Percentiles rank a stretch among this genome's conserved stretches.
Evolutionary conservation across 2,329 filamentous ascomycete species (phyloP).

Genomic region (Calonectria multiphialidica): DNA sequence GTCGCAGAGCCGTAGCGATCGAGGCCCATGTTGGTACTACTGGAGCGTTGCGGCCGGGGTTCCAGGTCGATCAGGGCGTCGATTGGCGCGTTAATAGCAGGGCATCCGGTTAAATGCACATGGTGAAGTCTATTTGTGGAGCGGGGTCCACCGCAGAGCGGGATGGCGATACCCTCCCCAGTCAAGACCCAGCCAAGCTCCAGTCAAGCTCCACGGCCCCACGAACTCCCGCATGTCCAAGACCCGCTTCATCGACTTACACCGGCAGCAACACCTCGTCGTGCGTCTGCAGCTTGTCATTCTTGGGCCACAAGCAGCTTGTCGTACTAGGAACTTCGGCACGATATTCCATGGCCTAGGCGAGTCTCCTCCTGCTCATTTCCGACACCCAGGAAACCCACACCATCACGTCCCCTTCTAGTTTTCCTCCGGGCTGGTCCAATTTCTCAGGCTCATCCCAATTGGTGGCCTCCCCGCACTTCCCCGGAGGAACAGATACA

Average conservation of each 20-base stretch:
- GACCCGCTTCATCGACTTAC: slow-evolving; percentile 11
- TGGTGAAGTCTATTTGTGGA: slow-evolving; percentile 23
- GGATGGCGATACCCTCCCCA: background rate
- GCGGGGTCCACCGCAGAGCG: background rate
- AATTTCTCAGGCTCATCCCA: slow-evolving; percentile 18
- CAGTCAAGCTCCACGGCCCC: slow-evolving; percentile 10
- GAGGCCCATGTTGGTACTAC: slow-evolving; percentile 3
- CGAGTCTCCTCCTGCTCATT: slow-evolving; percentile 15
- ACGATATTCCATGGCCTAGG: slow-evolving; percentile 31
- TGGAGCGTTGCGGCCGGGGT: background rate
- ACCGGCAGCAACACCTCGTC: slow-evolving; percentile 5
- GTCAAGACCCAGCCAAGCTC: too few relatives aligned
- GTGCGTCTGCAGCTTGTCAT: slow-evolving; percentile 16
- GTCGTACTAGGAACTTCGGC: slow-evolving; percentile 41
- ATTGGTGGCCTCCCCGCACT: slow-evolving; percentile 41
- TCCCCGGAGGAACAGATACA: slow-evolving; percentile 31
- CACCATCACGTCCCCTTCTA: slow-evolving; percentile 19
- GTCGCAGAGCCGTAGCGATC: slow-evolving; percentile 13
- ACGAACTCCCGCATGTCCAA: slow-evolving; percentile 9
- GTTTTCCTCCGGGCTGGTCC: slow-evolving; percentile 26
- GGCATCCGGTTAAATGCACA: slow-evolving; percentile 38
- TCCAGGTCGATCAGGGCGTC: slow-evolving; percentile 10
- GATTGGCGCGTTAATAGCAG: slow-evolving; percentile 33
- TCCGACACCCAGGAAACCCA: slow-evolving; percentile 34
- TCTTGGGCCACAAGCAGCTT: slow-evolving; percentile 4